Evolutionary conservation across 1,284 basidiomycete species (phyloP).

Genomic region (Ganoderma leucocontextum): DNA sequence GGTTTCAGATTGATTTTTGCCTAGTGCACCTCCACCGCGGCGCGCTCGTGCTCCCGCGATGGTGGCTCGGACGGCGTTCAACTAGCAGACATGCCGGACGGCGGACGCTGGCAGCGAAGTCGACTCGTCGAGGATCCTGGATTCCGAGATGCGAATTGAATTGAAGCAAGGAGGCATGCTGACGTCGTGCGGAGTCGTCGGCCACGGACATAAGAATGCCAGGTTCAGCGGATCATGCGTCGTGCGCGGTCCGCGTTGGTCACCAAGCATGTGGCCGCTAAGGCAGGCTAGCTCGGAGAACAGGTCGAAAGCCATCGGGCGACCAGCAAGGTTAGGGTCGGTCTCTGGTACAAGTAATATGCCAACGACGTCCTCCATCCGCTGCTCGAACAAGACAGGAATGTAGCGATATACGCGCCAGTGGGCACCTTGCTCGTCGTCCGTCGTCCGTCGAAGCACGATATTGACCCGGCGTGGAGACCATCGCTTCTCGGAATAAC

Average conservation of each 20-base stretch:
- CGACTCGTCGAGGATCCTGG: conserved; percentile 1
- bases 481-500: no score
- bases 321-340: background rate
- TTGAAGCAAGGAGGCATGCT: background rate
- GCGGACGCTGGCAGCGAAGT: background rate
- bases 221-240: background rate
- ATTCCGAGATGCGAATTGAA: background rate
- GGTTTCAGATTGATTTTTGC: background rate
- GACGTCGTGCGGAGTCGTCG: background rate
- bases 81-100: background rate
- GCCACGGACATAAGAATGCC: background rate
- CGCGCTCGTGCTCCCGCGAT: background rate
- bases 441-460: no score
- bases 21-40: background rate
- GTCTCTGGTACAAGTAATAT: background rate
- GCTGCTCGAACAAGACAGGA: no score
- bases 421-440: no score
- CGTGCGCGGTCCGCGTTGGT: background rate
- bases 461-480: no score
- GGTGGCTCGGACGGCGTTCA: background rate
- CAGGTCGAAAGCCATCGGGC: background rate
- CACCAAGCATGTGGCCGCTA: no score
- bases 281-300: background rate
- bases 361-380: background rate
- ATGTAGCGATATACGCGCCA: no score